Evolutionary conservation across 352 stramenopile genomes (phyloP).

Genomic region (Pythium insidiosum): DNA sequence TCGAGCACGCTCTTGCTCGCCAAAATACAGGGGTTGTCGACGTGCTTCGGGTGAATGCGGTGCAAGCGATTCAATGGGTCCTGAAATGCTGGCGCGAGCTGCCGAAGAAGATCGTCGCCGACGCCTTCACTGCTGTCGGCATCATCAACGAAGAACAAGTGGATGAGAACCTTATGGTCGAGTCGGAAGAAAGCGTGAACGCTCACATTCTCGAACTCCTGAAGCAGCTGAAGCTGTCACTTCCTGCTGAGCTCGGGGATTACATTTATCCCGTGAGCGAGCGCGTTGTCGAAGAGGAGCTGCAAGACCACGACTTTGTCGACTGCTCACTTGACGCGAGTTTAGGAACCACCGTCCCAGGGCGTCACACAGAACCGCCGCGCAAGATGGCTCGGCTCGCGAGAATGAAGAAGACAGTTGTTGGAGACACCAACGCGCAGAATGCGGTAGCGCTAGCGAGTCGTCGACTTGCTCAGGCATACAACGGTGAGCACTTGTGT

Average conservation of each 20-base stretch:
- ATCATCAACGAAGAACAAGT: slow-evolving; percentile 14
- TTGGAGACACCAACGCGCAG: slow-evolving; percentile 10
- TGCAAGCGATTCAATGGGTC: slow-evolving; percentile 59
- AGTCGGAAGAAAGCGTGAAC: slow-evolving; percentile 35
- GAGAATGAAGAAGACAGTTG: slow-evolving; percentile 8
- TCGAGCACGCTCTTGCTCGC: slow-evolving; percentile 34
- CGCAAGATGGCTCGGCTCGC: slow-evolving; percentile 16
- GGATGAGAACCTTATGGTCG: slow-evolving; percentile 2
- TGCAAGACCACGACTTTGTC: slow-evolving; percentile 60
- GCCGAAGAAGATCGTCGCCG: slow-evolving; percentile 34
- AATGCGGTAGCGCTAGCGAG: too few relatives aligned
- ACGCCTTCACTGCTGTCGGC: slow-evolving; percentile 33
- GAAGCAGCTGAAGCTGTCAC: slow-evolving; percentile 39
- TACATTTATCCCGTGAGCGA: slow-evolving; percentile 39
- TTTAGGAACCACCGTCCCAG: slow-evolving; percentile 26
- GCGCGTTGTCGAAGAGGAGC: slow-evolving; percentile 40
- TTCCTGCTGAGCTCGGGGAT: slow-evolving; percentile 36
- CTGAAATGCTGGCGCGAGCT: slow-evolving; percentile 43
- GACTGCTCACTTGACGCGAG: slow-evolving; percentile 41
- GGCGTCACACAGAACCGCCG: slow-evolving; percentile 17
- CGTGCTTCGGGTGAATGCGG: slow-evolving; percentile 31
- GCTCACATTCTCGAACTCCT: slow-evolving; percentile 43
- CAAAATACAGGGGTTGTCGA: slow-evolving; percentile 2
- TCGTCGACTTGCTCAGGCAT: slow-evolving; percentile 8
- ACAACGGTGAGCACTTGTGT: too few relatives aligned